Evolutionary conservation across 495 filamentous ascomycete species (phyloP).

Genomic region (Xylaria grammica): DNA sequence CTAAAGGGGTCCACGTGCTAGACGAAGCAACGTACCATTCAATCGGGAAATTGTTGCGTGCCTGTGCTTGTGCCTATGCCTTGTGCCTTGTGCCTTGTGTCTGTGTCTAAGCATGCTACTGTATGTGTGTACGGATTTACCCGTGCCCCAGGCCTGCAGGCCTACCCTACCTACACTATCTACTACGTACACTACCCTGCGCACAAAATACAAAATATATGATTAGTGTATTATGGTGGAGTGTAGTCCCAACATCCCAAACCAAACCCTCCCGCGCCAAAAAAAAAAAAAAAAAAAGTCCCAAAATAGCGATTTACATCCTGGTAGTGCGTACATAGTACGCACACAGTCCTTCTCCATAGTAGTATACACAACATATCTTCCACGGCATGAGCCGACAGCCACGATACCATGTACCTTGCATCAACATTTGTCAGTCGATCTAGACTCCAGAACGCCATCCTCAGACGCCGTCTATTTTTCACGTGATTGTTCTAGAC

Average conservation of each 20-base stretch:
- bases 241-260: no score
- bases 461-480: background rate
- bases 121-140: background rate
- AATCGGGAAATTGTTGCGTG: background rate
- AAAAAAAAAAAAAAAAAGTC: no score
- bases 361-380: no score
- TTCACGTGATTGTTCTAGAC: background rate
- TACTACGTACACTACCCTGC: no score
- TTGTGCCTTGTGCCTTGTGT: no score
- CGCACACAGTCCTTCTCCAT: no score
- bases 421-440: background rate
- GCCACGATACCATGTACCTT: no score
- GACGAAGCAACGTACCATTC: slow-evolving; percentile 2
- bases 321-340: background rate
- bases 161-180: no score
- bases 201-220: no score
- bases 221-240: no score
- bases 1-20: background rate
- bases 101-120: background rate
- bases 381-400: no score
- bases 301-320: slow-evolving; percentile 4
- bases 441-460: background rate
- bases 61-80: background rate
- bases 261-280: no score
- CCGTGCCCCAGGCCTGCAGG: background rate